Evolutionary conservation across 352 stramenopile species (phyloP).

Genomic region (Phytophthora ohioensis): DNA sequence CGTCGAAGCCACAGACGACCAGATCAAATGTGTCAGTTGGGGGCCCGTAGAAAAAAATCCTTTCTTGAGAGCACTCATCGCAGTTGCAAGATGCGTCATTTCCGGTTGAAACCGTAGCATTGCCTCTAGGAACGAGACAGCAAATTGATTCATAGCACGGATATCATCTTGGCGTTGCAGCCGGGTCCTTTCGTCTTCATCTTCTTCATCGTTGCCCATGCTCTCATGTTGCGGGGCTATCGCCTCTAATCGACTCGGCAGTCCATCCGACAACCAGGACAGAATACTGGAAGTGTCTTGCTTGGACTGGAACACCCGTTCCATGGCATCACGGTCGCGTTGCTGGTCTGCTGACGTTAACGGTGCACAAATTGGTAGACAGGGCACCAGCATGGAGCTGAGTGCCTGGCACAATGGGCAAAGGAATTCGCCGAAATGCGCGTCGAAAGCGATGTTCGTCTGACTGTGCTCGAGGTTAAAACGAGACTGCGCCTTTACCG

Average conservation of each 20-base stretch:
- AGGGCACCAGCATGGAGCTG: constrained; percentile 91
- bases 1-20: constrained; percentile 72
- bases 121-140: constrained; percentile 67
- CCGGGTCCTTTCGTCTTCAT: constrained; percentile 23
- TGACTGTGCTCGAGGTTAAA: constrained; percentile 79
- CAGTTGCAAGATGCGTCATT: constrained; percentile 56
- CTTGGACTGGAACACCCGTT: constrained; percentile 77
- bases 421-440: constrained; percentile 88
- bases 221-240: constrained; percentile 49
- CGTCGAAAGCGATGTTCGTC: constrained; percentile 88
- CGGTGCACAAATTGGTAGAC: constrained; percentile 65
- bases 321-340: constrained; percentile 68
- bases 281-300: constrained; percentile 75
- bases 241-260: constrained; percentile 54
- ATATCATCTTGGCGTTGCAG: constrained; percentile 51
- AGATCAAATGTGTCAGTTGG: constrained; percentile 81
- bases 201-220: constrained; percentile 41
- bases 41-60: constrained; percentile 76
- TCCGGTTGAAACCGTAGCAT: constrained; percentile 77
- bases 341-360: constrained; percentile 69
- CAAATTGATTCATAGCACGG: constrained; percentile 83
- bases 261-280: constrained; percentile 62
- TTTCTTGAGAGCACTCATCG: constrained; percentile 71
- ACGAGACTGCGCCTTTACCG: constrained; percentile 74
- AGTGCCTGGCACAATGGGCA: constrained; percentile 92